These are phyloP conservation scores for Cladosporium colombiae DNA, from an alignment of 2,329 filamentous ascomycete species.

Conservation along the genomic window DNA sequence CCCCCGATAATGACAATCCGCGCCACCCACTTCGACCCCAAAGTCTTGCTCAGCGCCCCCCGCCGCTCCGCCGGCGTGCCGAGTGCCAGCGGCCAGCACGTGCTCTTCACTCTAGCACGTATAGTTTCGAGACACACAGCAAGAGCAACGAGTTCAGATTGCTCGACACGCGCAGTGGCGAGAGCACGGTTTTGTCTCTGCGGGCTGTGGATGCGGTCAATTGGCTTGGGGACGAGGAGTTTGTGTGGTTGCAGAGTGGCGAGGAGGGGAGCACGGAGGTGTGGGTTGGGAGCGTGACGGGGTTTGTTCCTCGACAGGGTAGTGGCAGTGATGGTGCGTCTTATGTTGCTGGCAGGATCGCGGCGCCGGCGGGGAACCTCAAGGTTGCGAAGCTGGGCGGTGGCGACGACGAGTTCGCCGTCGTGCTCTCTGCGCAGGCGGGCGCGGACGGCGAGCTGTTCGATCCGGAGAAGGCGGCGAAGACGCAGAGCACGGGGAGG, in stretches of 20 bases:
- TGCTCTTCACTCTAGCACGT: constrained; percentile 71
- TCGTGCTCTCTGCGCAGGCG: constrained; percentile 60
- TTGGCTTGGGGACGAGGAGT: constrained; percentile 70
- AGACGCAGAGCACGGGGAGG: constrained; percentile 46
- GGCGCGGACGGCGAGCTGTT: constrained; percentile 67
- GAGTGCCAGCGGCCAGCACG: constrained; percentile 65
- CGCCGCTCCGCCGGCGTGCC: constrained; percentile 69
- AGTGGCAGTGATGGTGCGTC: constrained; percentile 22
- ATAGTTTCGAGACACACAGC: constrained; percentile 75
- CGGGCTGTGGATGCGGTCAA: constrained; percentile 71
- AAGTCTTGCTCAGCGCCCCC: constrained; percentile 74
- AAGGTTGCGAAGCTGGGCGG: constrained; percentile 45
- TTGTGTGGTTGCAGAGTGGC: constrained; percentile 52
- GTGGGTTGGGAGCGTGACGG: background rate
- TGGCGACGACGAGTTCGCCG: constrained; percentile 37
- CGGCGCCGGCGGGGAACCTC: constrained; percentile 51
- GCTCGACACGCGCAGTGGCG: constrained; percentile 68
- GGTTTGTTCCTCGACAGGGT: too few species aligned
- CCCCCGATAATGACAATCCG: constrained; percentile 63
- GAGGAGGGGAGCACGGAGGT: background rate
- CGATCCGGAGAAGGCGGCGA: constrained; percentile 52
- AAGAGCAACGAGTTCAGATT: constrained; percentile 69
- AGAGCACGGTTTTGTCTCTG: constrained; percentile 63
- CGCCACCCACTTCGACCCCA: constrained; percentile 71
- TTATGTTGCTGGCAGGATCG: constrained; percentile 46